Conservation (phyloP, 305 asterid species). For the Fraxinus latifolia region DNA sequence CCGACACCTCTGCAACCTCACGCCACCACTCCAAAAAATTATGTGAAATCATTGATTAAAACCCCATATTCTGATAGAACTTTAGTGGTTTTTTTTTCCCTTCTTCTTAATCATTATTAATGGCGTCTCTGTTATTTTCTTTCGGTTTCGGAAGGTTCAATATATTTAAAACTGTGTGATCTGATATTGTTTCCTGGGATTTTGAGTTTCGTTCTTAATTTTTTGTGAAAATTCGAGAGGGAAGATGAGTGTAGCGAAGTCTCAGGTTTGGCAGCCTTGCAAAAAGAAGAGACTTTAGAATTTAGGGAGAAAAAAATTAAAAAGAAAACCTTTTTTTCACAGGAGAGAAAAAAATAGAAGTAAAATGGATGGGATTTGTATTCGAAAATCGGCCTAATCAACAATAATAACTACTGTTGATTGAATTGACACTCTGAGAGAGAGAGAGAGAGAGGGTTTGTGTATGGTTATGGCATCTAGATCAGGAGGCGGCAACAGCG, state of each 20-base stretch:
- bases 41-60: background rate
- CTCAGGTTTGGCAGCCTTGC: constrained; percentile 71
- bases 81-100: background rate
- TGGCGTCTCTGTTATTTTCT: constrained; percentile 29
- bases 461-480: constrained; percentile 42
- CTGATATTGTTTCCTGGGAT: constrained; percentile 6
- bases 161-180: constrained; percentile 2
- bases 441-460: constrained; percentile 10
- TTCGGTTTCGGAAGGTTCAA: constrained; percentile 2
- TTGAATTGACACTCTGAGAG: constrained; percentile 7
- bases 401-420: constrained; percentile 16
- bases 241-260: constrained; percentile 45
- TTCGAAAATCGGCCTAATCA: constrained; percentile 15
- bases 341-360: background rate
- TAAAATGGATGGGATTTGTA: constrained; percentile 56
- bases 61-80: background rate
- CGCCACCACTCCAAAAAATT: background rate
- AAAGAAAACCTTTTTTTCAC: background rate
- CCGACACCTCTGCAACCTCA: constrained; percentile 21
- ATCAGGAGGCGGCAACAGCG: constrained; percentile 33
- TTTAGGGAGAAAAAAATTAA: background rate
- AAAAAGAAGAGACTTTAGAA: constrained; percentile 50
- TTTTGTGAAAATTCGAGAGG: background rate
- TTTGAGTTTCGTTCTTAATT: background rate
- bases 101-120: constrained; percentile 7